Conservation (phyloP, 495 filamentous ascomycete species). For the Extremus antarcticus region DNA sequence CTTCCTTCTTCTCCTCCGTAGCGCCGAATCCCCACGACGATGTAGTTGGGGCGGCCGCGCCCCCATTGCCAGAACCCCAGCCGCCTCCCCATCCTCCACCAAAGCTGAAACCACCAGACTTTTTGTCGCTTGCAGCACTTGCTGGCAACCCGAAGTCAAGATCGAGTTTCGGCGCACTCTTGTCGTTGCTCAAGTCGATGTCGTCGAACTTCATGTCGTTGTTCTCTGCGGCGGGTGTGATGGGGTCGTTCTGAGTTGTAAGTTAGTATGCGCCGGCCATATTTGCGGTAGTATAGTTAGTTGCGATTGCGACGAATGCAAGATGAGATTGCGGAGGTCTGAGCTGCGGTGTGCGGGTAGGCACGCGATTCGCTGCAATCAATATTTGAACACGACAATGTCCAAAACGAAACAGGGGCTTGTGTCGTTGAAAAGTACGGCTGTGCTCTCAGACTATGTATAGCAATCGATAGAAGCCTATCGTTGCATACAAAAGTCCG, state of each 20-base stretch:
- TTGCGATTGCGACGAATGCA: neutral
- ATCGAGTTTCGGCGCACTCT: constrained; percentile 20
- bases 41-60: neutral
- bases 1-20: constrained; percentile 18
- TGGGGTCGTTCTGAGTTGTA: constrained; percentile 14
- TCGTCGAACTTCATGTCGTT: constrained; percentile 24
- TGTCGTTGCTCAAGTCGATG: constrained; percentile 21
- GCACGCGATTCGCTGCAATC: neutral
- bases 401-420: constrained; percentile 1
- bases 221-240: constrained; percentile 12
- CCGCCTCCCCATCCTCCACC: constrained; percentile 21
- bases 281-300: neutral
- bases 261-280: constrained; percentile 3
- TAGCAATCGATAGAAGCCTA: neutral
- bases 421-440: neutral
- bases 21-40: constrained; percentile 16
- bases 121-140: constrained; percentile 8
- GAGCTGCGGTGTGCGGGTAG: constrained; percentile 5
- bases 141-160: constrained; percentile 16
- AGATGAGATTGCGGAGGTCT: constrained; percentile 19
- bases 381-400: neutral
- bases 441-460: neutral
- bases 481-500: neutral
- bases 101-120: constrained; percentile 21
- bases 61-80: constrained; percentile 12